Evolutionary conservation across 2,329 filamentous ascomycete genomes (phyloP), one percentile per base, ranked within the genome.

Genomic region (Dryadomyces quercus-mongolicae): DNA sequence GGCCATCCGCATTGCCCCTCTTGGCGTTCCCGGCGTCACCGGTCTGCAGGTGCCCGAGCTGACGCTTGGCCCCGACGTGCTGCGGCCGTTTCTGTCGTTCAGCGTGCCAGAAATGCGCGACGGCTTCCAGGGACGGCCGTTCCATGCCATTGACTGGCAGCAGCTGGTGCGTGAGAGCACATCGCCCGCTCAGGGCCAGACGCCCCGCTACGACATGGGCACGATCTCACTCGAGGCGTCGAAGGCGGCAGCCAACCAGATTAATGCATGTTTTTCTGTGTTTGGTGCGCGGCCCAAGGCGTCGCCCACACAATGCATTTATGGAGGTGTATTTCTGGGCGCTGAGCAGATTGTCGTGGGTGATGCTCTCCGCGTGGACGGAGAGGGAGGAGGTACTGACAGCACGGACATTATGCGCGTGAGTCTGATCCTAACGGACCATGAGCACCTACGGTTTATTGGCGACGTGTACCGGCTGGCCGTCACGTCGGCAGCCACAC

Each of bases 31-130:
- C 20, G 57, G 54, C 21, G 36, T 44, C 42, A 44, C 42, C 12
- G 42, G 42, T 3, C 13, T 53, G 15, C 49, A 56, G n/a, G 45
- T 54, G 40, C 36, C 52, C 48, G 25, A 62, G 54, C 34, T 59
- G 60, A 16, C 21, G 52, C 48, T 67, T 60, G 49, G 53, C 10
- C 57, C 58, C 53, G 46, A 55, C 10, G 61, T 64, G 7, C 64
- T 70, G 66, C 66, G 67, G 3, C 67, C 67, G 1, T 70, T 70
- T 57, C 61, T 68, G 16, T 68, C 67, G 12, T 70, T 69, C 49
- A 68, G 65, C 57, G 65, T 70, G 6, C 67, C 67, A 3, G 56
- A 55, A 43, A 59, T 65, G n/a, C 53, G 55, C 18, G 55, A 61
- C 8, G 61, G 62, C 1, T 54, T 66, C 22, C 56, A 60, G 34